These are phyloP conservation scores for Mortierella antarctica DNA, from an alignment of 192 early-diverging fungal genomes.

Conservation along the genomic window DNA sequence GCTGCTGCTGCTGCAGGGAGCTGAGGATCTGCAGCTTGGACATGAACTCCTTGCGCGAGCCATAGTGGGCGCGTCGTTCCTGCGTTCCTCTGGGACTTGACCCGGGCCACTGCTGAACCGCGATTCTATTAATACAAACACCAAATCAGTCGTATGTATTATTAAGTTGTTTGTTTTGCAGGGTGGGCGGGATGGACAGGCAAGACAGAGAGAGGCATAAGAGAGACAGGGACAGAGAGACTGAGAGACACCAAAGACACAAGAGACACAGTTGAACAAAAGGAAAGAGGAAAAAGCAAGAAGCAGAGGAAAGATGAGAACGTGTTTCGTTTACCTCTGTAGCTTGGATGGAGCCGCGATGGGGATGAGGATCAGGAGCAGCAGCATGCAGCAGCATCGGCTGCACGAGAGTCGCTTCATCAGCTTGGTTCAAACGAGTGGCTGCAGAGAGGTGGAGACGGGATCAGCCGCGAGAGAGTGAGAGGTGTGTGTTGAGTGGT, in stretches of 20 bases:
- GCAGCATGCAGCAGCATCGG: slow-evolving; percentile 20
- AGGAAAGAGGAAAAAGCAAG: neutral
- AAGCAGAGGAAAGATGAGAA: neutral
- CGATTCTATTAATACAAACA: slow-evolving; percentile 41
- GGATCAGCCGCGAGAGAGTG: neutral
- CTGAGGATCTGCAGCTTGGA: slow-evolving; percentile 24
- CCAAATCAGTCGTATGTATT: neutral
- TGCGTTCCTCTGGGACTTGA: slow-evolving; percentile 12
- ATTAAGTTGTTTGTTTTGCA: neutral
- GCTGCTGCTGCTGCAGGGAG: neutral
- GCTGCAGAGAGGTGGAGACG: neutral
- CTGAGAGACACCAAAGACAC: neutral
- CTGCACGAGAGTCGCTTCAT: slow-evolving; percentile 13
- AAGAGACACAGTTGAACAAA: neutral
- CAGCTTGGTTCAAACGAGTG: neutral
- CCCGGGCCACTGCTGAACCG: slow-evolving; percentile 36
- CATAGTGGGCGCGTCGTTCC: slow-evolving; percentile 38
- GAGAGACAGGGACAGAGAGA: neutral
- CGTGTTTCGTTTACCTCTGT: slow-evolving; percentile 17
- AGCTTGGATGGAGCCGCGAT: slow-evolving; percentile 17
- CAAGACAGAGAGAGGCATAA: neutral
- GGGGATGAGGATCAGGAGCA: slow-evolving; percentile 18
- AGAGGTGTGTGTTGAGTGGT: neutral
- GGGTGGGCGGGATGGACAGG: neutral
- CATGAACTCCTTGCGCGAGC: slow-evolving; percentile 29